Percentiles rank a stretch among this genome's conserved stretches.
phyloP scores from a whole-genome alignment of 345 rosid genomes.

The Zanthoxylum bungeanum region DNA sequence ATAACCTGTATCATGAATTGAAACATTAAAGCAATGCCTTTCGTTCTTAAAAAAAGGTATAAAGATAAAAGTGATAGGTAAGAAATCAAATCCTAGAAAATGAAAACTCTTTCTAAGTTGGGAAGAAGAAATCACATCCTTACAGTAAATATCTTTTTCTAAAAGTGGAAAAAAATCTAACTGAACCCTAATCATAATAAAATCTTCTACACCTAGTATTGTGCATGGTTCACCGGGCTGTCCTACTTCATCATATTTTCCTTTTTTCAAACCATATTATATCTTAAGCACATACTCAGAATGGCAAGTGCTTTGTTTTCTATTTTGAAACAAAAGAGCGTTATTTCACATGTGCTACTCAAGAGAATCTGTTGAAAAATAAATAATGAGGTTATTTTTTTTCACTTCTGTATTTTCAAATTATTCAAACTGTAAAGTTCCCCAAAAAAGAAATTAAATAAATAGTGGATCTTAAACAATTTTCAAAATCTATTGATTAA shows the following conservation, averaged over 20 bases:
- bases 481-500: neutral
- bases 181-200: too few species aligned
- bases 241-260: too few species aligned
- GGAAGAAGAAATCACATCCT: neutral
- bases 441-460: neutral
- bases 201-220: neutral
- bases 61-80: neutral
- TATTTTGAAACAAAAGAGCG: neutral
- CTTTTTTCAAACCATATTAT: too few species aligned
- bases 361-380: neutral
- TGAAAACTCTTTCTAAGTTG: neutral
- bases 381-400: neutral
- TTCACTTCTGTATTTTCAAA: neutral
- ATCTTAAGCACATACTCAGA: neutral
- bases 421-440: neutral
- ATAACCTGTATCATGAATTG: neutral
- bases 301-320: neutral
- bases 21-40: neutral
- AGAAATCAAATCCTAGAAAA: neutral
- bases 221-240: neutral
- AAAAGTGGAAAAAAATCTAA: too few species aligned
- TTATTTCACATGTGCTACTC: neutral
- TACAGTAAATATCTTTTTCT: neutral
- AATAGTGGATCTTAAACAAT: neutral
- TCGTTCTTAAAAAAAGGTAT: neutral